Evolutionary conservation across 2,329 filamentous ascomycete genomes (phyloP), one percentile per base, ranked within the genome.

Genomic region (Cercospora berteroae): DNA sequence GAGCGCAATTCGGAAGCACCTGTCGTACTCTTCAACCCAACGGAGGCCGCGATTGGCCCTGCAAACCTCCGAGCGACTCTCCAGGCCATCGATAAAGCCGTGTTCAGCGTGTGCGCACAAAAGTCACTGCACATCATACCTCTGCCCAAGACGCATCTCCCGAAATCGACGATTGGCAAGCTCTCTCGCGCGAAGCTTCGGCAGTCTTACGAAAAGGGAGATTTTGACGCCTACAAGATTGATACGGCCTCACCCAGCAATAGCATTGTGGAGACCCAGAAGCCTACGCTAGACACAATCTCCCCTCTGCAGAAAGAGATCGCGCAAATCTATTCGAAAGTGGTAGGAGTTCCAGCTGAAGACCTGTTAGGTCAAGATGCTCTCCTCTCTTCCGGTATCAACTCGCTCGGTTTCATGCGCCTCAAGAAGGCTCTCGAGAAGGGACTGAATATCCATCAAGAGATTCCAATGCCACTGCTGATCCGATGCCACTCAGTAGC

Each of bases 81-180:
- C 4, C 67, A 68, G 59, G 68, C 65, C 2, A 67, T 70, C 42
- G 67, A 71, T 13, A 68, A 71, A 23, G 64, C 67, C 0, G 67
- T 72, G 1, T 69, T 70, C 60, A 65, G 65, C 31, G 63, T 69
- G 2, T 71, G 69, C 48, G 67, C 68, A 9, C 70, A 73, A 39
- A 70, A 71, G 42, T 63, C 71, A 3, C 50, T 70, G 12, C 67
- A 64, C 8, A 66, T 73, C 23, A 67, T 73, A 8, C 65, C 72
- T 7, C 59, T 74, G 25, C 68, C 71, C 3, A 69, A 70, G 42
- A 57, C 63, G 2, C 60, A 67, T 16, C 63, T 74, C 2, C 72
- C 71, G 4, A 70, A 70, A 18, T 72, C 72, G 6, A 73, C 71
- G 1, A 70, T 74, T 31, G 72, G 72, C 60, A 74, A 74, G 65